phyloP scores from a whole-genome alignment of 148 eudicot species.

The Persicaria tinctoria region DNA sequence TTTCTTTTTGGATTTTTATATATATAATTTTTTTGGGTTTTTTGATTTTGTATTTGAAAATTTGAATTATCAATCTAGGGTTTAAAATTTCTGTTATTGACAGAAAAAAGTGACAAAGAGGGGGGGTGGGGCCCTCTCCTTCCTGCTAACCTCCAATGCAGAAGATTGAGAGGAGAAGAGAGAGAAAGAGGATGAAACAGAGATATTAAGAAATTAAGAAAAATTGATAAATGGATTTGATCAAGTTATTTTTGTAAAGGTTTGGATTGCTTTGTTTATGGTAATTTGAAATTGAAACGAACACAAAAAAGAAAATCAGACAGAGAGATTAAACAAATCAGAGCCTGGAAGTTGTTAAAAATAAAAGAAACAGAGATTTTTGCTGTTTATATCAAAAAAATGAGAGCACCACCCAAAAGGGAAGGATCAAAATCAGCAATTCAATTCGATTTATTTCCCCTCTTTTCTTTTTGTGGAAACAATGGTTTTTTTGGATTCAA shows the following conservation, averaged over 20 bases:
- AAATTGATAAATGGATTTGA: not conserved
- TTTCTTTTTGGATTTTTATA: no score
- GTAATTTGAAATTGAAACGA: not conserved
- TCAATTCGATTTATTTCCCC: no score
- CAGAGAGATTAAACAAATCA: not conserved
- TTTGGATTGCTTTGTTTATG: not conserved
- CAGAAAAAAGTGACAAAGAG: no score
- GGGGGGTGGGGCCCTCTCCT: conserved; percentile 2
- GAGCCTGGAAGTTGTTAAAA: no score
- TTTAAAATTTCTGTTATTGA: not conserved
- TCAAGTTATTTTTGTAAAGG: conserved; percentile 3
- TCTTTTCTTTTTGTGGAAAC: no score
- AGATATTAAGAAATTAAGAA: not conserved
- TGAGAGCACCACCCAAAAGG: no score
- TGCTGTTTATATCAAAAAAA: no score
- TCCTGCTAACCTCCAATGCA: conserved; percentile 4
- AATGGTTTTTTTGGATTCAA: no score
- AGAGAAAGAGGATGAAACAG: not conserved
- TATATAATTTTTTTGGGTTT: no score
- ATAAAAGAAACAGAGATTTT: no score
- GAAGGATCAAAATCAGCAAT: no score
- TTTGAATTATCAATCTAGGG: not conserved
- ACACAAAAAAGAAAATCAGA: not conserved
- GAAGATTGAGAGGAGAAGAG: conserved; percentile 9
- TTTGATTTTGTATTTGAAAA: not conserved